Percentiles rank a stretch among this genome's conserved stretches.
phyloP scores from a whole-genome alignment of 2,329 filamentous ascomycete species.

The Fusarium fracticaudum region DNA sequence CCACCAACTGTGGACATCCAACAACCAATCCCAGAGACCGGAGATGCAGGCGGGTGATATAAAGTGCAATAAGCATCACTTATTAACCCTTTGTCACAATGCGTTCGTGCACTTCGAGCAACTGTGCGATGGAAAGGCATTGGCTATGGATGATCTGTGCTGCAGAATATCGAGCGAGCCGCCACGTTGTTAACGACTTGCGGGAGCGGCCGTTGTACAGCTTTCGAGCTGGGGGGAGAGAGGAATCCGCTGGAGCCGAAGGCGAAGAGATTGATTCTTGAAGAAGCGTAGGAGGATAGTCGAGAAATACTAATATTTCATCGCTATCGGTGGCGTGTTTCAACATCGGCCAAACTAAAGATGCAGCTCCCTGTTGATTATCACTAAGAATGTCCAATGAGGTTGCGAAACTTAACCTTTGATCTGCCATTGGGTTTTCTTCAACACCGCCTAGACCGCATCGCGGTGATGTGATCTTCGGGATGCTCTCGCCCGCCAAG shows the following conservation, averaged over 20 bases:
- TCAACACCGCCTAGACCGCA: neutral
- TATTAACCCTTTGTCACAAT: neutral
- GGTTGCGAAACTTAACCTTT: neutral
- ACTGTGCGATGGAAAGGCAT: neutral
- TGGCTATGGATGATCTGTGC: neutral
- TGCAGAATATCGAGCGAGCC: neutral
- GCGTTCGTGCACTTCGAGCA: neutral
- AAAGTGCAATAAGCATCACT: conserved; percentile 8
- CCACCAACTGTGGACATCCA: conserved; percentile 11
- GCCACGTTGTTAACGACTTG: neutral
- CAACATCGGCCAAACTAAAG: neutral
- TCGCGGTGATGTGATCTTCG: neutral
- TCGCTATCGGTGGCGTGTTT: neutral
- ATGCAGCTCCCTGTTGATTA: neutral
- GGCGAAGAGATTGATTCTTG: neutral
- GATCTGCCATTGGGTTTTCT: conserved; percentile 11
- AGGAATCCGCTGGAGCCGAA: neutral
- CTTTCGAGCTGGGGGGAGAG: conserved; percentile 3
- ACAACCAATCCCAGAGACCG: conserved; percentile 16
- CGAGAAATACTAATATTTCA: neutral
- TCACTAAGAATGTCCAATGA: conserved; percentile 16
- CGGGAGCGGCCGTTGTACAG: conserved; percentile 23
- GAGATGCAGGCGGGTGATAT: conserved; percentile 6
- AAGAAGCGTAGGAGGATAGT: neutral
- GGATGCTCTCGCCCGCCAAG: neutral